Base-by-base conservation (phyloP, 306 rosid species). In the Acacia crassicarpa region DNA sequence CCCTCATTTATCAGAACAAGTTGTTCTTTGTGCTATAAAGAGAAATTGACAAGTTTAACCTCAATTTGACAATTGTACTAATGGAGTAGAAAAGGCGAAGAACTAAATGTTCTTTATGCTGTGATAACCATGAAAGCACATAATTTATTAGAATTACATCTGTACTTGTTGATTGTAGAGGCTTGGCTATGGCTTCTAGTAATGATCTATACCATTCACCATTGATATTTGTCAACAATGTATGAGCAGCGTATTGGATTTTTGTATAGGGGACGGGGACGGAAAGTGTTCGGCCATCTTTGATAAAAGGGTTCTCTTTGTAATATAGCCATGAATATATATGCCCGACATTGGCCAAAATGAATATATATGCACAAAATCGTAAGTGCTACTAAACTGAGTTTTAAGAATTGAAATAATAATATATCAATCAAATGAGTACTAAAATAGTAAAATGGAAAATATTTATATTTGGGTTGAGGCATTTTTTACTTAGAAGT, bases 401-500 rank as follows among this genome's bases (percentile, higher is more conserved):
- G 51, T 13, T 9, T 13, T 46, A 11, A 15, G 53, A 9, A 35
- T 35, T 35, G 7, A 35, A 35, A 5, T 35, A 35, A 35, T 35
- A 35, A 35, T 35, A 35, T 35, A 35, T 35, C 40, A 35, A 5
- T 35, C 40, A 35, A 35, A 35, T 35, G 40, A 35, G 40, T 4
- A 35, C 7, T 35, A 35, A 35, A 35, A 35, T 35, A 4, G 7
- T 35, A 35, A 38, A 38, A 38, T 6, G 8, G 41, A 6, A 1
- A 1, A 38, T 38, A 38, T 1, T 38, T 38, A 38, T 6, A 6
- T 38, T 38, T 6, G 41, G 41, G 41, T 5, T 38, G 5, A 0
- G 8, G 41, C 1, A 38, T 38, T 38, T 38, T 38, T 38, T 0
- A 0, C 0, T 6, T 38, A 0, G 0, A 38, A 6, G 41, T 38